A percentile compares a stretch with the other conserved stretches of the same genome.
These are phyloP conservation scores for Phaffomyces thermotolerans DNA, from an alignment of 805 yeast species.

Conservation along the genomic window DNA sequence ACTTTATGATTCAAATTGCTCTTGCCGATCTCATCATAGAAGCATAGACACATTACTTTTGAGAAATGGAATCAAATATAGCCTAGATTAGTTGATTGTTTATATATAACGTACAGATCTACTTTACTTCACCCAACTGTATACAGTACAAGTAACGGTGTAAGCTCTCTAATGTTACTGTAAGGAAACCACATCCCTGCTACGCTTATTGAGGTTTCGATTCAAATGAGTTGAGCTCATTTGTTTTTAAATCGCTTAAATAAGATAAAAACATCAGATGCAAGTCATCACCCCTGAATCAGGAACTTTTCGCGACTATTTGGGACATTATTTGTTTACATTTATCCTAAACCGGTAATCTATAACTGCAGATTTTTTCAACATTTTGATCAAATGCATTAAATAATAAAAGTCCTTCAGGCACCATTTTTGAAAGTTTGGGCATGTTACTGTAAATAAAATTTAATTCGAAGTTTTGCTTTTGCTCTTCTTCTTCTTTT, in stretches of 20 bases:
- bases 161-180: no score
- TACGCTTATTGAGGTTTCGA: no score
- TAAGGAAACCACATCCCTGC: no score
- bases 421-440: neutral
- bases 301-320: neutral
- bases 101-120: no score
- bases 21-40: no score
- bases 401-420: neutral
- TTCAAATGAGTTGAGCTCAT: no score
- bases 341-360: slow-evolving; percentile 8
- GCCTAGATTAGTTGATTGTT: no score
- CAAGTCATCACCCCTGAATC: slow-evolving; percentile 5
- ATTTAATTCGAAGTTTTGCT: neutral
- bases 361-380: neutral
- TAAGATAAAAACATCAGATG: neutral
- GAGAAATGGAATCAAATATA: no score
- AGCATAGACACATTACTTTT: no score
- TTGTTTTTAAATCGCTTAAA: neutral
- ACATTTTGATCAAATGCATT: neutral
- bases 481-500: neutral
- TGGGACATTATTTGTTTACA: slow-evolving; percentile 5
- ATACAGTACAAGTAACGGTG: no score
- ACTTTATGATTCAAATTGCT: no score
- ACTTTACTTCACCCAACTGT: no score
- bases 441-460: neutral